Conservation (phyloP, 306 rosid genomes). For the Phaseolus lunatus region DNA sequence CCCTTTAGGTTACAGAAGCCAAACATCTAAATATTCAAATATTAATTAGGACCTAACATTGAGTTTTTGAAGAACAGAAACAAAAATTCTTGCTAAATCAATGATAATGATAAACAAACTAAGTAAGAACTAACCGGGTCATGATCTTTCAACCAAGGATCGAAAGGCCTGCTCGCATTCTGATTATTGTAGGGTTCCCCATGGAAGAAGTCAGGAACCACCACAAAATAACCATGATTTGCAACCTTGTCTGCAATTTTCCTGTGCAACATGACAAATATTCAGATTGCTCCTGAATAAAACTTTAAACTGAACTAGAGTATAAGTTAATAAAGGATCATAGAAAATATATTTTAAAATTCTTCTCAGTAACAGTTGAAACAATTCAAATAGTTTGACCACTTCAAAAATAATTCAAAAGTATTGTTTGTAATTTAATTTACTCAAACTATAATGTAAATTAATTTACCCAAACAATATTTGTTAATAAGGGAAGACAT, state of each 20-base stretch:
- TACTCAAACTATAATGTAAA: too few relatives aligned
- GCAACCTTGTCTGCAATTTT: constrained; percentile 77
- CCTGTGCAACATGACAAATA: constrained; percentile 49
- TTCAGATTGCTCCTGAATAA: too few relatives aligned
- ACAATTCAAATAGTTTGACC: too few relatives aligned
- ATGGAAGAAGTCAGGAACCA: constrained; percentile 67
- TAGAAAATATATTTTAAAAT: too few relatives aligned
- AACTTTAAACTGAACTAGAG: too few relatives aligned
- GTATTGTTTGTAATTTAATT: too few relatives aligned
- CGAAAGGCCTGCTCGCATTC: constrained; percentile 50
- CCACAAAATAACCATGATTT: constrained; percentile 68
- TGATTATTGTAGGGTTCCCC: constrained; percentile 62
- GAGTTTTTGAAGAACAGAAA: not conserved
- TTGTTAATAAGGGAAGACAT: not conserved
- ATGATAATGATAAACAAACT: not conserved
- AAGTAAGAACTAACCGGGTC: constrained; percentile 51
- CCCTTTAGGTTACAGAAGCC: too few relatives aligned
- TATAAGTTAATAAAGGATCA: too few relatives aligned
- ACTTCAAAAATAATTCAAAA: too few relatives aligned
- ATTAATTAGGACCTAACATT: constrained; percentile 61
- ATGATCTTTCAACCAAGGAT: constrained; percentile 66
- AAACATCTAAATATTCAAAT: too few relatives aligned
- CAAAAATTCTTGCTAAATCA: not conserved
- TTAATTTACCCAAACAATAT: too few relatives aligned
- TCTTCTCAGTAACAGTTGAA: too few relatives aligned